Conservation (phyloP, 495 filamentous ascomycete genomes). For the Xylaria scruposa region DNA sequence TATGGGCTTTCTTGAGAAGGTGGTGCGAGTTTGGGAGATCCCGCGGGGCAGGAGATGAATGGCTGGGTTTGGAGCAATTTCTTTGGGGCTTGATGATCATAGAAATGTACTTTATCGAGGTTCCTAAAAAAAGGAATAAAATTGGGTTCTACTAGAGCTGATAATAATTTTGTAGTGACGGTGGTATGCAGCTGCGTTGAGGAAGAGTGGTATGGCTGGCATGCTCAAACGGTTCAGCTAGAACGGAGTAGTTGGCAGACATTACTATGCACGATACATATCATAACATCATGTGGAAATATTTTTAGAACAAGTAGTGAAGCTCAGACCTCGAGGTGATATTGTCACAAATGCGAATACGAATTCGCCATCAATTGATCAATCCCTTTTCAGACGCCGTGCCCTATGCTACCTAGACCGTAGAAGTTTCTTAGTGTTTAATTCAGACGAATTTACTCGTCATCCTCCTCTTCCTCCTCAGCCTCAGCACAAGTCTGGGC, state of each 20-base stretch:
- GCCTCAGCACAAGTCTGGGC: constrained; percentile 76
- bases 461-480: constrained; percentile 72
- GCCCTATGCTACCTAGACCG: constrained; percentile 43
- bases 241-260: not conserved
- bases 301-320: not conserved
- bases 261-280: not conserved
- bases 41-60: too few relatives aligned
- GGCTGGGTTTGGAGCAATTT: not conserved
- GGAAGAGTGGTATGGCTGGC: not conserved
- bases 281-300: not conserved
- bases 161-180: not conserved
- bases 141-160: not conserved
- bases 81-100: not conserved
- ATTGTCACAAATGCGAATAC: constrained; percentile 36
- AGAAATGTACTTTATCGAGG: not conserved
- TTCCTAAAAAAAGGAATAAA: not conserved
- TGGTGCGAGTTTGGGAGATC: not conserved
- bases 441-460: constrained; percentile 54
- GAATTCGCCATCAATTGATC: constrained; percentile 43
- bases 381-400: constrained; percentile 45
- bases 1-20: not conserved
- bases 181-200: not conserved
- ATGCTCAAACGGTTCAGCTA: not conserved
- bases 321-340: not conserved
- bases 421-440: constrained; percentile 34